Base-by-base conservation (phyloP, 1,139 yeast genomes). In the Candida albicans region DNA sequence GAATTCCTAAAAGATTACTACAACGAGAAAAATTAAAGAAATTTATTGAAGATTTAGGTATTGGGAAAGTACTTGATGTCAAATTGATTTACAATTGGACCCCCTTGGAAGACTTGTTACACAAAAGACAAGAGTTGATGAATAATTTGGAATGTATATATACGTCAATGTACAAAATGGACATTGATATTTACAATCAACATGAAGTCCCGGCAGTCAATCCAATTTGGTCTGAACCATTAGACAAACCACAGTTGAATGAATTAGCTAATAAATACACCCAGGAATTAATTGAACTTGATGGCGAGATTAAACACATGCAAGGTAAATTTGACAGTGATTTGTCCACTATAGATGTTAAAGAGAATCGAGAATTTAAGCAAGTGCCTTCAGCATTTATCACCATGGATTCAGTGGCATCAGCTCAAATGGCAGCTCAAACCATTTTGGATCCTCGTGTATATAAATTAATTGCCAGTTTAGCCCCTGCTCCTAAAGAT, bases 371-470 rank as follows among this genome's bases (percentile, higher is more conserved):
- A 2, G 62, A 57, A 33, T 67, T 68, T 49, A 61, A 56, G 34
- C 68, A 62, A 26, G 74, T 87, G 0, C 82, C 88, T 8, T 79
- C 88, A 8, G 93, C 93, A 0, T 86, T 86, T 56, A 78, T 86
- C 6, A 86, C 93, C 0, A 84, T 86, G 93, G 89, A 84, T 51
- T 81, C 89, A 0, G 93, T 85, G 0, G 93, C 93, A 0, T 81
- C 87, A 38, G 93, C 93, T 0, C 95, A 86, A 62, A 84, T 85
- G 88, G 87, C 88, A 2, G 93, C 93, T 0, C 95, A 86, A 57
- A 86, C 93, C 0, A 87, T 86, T 0, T 62, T 86, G 43, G 93
- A 86, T 56, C 93, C 93, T 6, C 71, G 88, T 47, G 90, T 84
- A 8, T 82, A 84, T 57, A 83, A 81, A 52, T 67, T 86, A 44